A percentile compares a stretch with the other conserved stretches of the same genome.
phyloP scores from a whole-genome alignment of 192 early-diverging fungal species.

The Dispira simplex region DNA sequence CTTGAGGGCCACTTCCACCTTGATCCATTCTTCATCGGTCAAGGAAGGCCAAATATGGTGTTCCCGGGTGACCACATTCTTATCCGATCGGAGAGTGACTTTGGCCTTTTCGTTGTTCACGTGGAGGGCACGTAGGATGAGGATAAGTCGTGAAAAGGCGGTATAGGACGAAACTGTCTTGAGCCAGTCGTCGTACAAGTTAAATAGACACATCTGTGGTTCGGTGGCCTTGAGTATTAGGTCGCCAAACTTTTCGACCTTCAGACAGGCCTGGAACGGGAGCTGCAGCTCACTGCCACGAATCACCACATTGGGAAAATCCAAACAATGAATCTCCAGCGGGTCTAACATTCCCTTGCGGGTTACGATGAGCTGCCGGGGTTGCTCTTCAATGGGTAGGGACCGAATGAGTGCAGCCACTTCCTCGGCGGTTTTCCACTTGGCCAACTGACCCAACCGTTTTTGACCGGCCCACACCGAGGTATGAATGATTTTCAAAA shows the following conservation, averaged over 20 bases:
- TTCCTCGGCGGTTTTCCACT: slow-evolving; percentile 99
- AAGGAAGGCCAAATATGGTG: slow-evolving; percentile 98
- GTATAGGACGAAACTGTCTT: slow-evolving; percentile 90
- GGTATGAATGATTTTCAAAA: slow-evolving; percentile 99
- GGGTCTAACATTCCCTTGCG: slow-evolving; percentile 99
- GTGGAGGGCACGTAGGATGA: slow-evolving; percentile 92
- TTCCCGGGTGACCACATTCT: slow-evolving; percentile 77
- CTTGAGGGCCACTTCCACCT: slow-evolving; percentile 87
- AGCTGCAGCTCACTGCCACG: slow-evolving; percentile 95
- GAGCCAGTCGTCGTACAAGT: slow-evolving; percentile 96
- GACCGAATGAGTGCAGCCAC: slow-evolving; percentile 97
- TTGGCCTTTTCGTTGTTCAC: slow-evolving; percentile 98
- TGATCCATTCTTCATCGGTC: slow-evolving; percentile 93
- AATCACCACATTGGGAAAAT: slow-evolving; percentile 99
- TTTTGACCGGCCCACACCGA: slow-evolving; percentile 99
- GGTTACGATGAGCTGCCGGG: slow-evolving; percentile 98
- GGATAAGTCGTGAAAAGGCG: slow-evolving; percentile 91
- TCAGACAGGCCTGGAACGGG: slow-evolving; percentile 94
- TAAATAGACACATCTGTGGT: slow-evolving; percentile 87
- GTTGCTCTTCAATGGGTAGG: slow-evolving; percentile 97
- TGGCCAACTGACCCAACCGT: slow-evolving; percentile 95
- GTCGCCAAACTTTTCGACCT: slow-evolving; percentile 98
- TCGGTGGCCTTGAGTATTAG: slow-evolving; percentile 96
- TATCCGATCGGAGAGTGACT: slow-evolving; percentile 90
- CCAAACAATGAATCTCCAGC: slow-evolving; percentile 73